Base-by-base conservation (phyloP, 306 rosid species). In the Medicago lupulina region DNA sequence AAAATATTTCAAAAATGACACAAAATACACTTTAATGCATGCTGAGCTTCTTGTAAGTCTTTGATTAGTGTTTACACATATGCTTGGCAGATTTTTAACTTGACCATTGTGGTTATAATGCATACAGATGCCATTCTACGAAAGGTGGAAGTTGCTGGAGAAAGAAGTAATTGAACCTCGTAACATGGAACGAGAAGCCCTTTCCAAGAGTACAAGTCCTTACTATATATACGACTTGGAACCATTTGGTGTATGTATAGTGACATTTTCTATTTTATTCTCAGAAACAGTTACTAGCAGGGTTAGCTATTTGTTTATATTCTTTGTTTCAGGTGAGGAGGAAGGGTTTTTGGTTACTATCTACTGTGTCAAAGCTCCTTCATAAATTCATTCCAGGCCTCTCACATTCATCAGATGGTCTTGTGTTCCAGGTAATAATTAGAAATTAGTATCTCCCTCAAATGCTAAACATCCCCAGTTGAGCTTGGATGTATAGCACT, bases 101-200 rank as follows among this genome's bases (percentile, higher is more conserved):
- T 78, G 79, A 61, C 59, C 57, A 19, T 71, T 60, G 31, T 85
- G 63, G 59, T 65, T 67, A 23, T 74, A 70, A 77, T 59, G 71
- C 71, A 28, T 87, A 87, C 95, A 95, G 98, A 93, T 90, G 34
- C 98, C 98, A 55, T 95, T 95, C 76, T 84, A 85, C 60, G 98
- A 95, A 82, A 85, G 98, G 81, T 95, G 97, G 97, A 95, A 89
- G 83, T 85, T 95, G 85, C 96, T 95, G 74, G 98, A 95, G 87
- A 95, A 90, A 88, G 98, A 95, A 87, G 93, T 95, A 68, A 95
- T 95, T 76, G 98, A 92, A 78, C 98, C 96, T 62, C 95, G 97
- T 67, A 95, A 92, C 81, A 60, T 74, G 80, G 98, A 95, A 81
- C 97, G 97, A 46, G 96, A 92, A 38, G 76, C 76, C 76, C 91